Conservation (phyloP, 2,329 filamentous ascomycete species). For the Alternaria consortialis region DNA sequence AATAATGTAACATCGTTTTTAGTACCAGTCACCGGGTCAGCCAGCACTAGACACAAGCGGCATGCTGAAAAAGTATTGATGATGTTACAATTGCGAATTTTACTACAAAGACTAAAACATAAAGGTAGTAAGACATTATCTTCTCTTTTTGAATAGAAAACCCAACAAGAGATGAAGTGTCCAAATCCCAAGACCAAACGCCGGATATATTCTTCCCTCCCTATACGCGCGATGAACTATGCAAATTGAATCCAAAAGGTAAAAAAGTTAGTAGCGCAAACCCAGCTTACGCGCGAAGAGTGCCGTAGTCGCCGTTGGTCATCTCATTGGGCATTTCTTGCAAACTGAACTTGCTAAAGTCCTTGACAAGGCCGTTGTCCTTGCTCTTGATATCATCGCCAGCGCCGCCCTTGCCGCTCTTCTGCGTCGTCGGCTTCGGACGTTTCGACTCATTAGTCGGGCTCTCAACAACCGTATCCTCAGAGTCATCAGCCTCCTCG, state of each 20-base stretch:
- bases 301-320: conserved; percentile 41
- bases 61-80: background rate
- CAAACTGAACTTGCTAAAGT: conserved; percentile 40
- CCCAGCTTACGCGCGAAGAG: conserved; percentile 22
- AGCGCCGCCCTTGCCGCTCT: background rate
- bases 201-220: background rate
- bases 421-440: conserved; percentile 5
- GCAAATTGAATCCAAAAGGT: conserved; percentile 16
- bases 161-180: background rate
- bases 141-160: conserved; percentile 3
- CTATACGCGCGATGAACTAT: background rate
- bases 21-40: too few species aligned
- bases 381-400: conserved; percentile 20
- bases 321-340: conserved; percentile 43
- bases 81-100: background rate
- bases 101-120: background rate
- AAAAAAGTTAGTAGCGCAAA: background rate
- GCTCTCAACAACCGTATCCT: conserved; percentile 38
- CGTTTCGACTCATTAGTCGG: conserved; percentile 18
- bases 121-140: conserved; percentile 2
- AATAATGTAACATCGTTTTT: too few species aligned
- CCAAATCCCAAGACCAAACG: background rate
- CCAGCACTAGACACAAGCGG: background rate
- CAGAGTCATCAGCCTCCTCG: conserved; percentile 24
- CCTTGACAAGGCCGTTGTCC: conserved; percentile 28